Evolutionary conservation across 208 protist genomes (phyloP).

Genomic region (Wallacemonas sp.): DNA sequence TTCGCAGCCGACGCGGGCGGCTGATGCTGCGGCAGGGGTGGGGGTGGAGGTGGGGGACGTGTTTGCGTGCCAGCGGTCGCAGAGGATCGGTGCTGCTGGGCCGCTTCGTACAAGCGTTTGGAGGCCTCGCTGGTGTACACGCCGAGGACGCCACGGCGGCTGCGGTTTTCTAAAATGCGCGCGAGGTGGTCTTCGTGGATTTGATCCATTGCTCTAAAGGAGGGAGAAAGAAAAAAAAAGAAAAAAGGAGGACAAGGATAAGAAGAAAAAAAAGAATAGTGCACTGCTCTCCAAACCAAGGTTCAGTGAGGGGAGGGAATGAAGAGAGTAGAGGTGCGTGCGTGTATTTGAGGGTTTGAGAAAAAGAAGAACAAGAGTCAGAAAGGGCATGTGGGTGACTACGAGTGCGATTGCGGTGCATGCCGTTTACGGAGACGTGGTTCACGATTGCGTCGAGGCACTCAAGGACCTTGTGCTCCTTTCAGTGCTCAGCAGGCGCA

Average conservation of each 20-base stretch:
- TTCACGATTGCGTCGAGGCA: too few species aligned
- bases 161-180: conserved; percentile 75
- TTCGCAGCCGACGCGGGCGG: background rate
- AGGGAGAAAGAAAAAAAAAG: background rate
- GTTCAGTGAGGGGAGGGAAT: background rate
- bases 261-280: conserved; percentile 24
- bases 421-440: too few species aligned
- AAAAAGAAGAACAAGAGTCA: too few species aligned
- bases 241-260: conserved; percentile 12
- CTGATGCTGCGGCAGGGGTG: background rate
- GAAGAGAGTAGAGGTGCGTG: too few species aligned
- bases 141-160: conserved; percentile 54
- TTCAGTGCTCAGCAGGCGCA: too few species aligned
- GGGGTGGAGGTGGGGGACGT: conserved; percentile 2
- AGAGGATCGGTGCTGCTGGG: background rate
- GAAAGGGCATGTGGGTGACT: too few species aligned
- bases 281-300: conserved; percentile 1
- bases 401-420: too few species aligned
- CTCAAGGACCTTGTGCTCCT: too few species aligned
- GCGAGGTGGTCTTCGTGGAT: conserved; percentile 68
- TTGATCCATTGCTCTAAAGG: conserved; percentile 61
- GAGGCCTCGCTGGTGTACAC: conserved; percentile 20
- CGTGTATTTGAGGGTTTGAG: too few species aligned
- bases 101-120: conserved; percentile 6
- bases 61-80: conserved; percentile 19